These are phyloP conservation scores for Withania somnifera DNA, from an alignment of 305 asterid genomes.

Conservation along the genomic window DNA sequence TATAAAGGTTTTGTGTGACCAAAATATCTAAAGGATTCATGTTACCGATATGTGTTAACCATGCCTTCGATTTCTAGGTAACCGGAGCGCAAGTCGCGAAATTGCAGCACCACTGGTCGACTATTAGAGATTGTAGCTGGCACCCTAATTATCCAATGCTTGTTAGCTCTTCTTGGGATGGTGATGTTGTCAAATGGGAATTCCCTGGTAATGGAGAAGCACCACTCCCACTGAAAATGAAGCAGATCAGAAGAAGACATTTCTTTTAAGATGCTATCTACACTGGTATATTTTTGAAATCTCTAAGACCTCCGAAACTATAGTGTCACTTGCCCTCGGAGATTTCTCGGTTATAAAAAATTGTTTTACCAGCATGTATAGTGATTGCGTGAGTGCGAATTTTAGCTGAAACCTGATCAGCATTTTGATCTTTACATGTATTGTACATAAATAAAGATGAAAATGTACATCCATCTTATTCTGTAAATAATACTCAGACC, in stretches of 20 bases:
- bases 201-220: conserved; percentile 40
- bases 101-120: conserved; percentile 54
- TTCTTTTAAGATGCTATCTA: conserved; percentile 6
- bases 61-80: conserved; percentile 31
- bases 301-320: too few relatives aligned
- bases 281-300: too few relatives aligned
- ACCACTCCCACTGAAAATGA: conserved; percentile 20
- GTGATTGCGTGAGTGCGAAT: background rate
- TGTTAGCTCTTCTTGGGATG: conserved; percentile 90
- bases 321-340: too few relatives aligned
- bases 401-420: background rate
- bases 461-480: background rate
- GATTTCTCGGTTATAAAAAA: background rate
- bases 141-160: conserved; percentile 73
- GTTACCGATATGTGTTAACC: background rate
- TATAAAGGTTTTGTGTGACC: background rate
- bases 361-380: background rate
- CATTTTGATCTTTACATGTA: background rate
- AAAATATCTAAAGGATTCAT: background rate
- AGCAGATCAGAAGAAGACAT: conserved; percentile 23
- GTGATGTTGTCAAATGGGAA: conserved; percentile 75
- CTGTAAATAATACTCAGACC: background rate
- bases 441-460: background rate
- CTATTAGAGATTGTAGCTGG: conserved; percentile 87
- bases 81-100: conserved; percentile 56